Base-by-base conservation (phyloP, 306 rosid species). In the Acacia acuminata region DNA sequence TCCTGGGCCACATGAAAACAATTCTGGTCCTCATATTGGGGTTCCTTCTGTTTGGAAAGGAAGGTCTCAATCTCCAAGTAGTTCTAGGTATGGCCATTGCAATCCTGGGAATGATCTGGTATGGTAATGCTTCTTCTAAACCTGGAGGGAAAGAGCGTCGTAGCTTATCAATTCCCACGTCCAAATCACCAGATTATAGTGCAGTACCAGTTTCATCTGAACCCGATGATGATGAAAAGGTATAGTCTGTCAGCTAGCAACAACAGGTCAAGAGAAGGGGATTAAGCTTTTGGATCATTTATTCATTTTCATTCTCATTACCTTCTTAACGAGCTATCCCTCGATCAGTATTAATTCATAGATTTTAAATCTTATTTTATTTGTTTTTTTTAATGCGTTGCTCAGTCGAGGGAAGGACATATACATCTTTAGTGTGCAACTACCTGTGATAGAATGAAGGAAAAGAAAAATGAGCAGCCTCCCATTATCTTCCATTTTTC, bases 1-100 rank as follows among this genome's bases (percentile, higher is more conserved):
- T 93, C 77, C 93, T 93, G 4, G 98, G 98, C 56, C 98, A 93
- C 48, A 93, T 93, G 98, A 93, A 93, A 87, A 93, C 98, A 16
- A 93, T 93, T 58, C 88, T 93, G 70, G 98, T 93, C 80, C 88
- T 93, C 78, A 79, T 88, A 85, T 78, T 93, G 71, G 98, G 98
- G 75, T 93, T 93, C 90, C 88, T 93, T 36, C 92, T 93, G 87
- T 93, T 93, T 48, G 98, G 98, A 24, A 93, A 91, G 85, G 98
- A 93, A 84, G 98, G 98, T 75, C 94, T 93, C 82, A 93, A 91
- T 79, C 85, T 85, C 3, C 98, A 93, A 32, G 98, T 93, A 53
- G 84, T 93, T 74, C 42, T 91, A 10, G 98, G 98, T 80, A 93
- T 93, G 98, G 24, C 80, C 66, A 78, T 93, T 38, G 98, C 98